A percentile compares a stretch with the other conserved stretches of the same genome.
These are phyloP conservation scores for Moniliophthora roreri DNA, from an alignment of 1,284 basidiomycete genomes.

Conservation along the genomic window DNA sequence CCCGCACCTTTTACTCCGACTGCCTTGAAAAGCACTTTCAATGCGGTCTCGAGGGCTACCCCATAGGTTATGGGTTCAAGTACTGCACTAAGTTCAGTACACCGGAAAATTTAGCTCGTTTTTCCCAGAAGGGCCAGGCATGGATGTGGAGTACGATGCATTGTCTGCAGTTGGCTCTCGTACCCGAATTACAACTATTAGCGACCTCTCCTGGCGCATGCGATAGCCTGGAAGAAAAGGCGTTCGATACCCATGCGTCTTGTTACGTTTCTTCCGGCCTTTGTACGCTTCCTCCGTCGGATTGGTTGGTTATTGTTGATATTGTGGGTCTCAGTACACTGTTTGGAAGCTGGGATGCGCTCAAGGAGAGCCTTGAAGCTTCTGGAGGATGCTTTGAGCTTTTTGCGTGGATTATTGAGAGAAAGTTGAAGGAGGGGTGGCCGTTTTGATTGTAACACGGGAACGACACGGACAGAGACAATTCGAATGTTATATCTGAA, in stretches of 20 bases:
- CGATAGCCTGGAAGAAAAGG: slow-evolving; percentile 29
- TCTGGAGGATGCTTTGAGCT: slow-evolving; percentile 28
- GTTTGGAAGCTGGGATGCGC: slow-evolving; percentile 30
- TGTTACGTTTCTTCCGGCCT: slow-evolving; percentile 41
- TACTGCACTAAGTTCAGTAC: slow-evolving; percentile 39
- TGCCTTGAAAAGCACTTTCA: slow-evolving; percentile 44
- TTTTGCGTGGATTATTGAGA: slow-evolving; percentile 14
- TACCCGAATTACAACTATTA: slow-evolving; percentile 32
- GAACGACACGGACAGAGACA: neutral
- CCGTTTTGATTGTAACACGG: neutral
- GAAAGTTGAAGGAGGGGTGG: neutral
- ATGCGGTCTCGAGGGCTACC: slow-evolving; percentile 42
- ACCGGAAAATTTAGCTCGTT: slow-evolving; percentile 18
- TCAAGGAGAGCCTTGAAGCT: slow-evolving; percentile 26
- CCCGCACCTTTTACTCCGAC: slow-evolving; percentile 42
- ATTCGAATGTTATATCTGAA: neutral
- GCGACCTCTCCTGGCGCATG: slow-evolving; percentile 25
- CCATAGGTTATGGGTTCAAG: slow-evolving; percentile 38
- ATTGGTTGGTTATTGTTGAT: slow-evolving; percentile 37
- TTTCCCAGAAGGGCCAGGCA: slow-evolving; percentile 32
- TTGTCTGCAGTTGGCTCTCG: slow-evolving; percentile 40
- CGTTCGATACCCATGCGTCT: slow-evolving; percentile 38
- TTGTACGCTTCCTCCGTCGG: slow-evolving; percentile 32
- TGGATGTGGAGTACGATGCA: slow-evolving; percentile 48
- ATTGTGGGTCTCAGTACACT: slow-evolving; percentile 35